Evolutionary conservation across 2,329 filamentous ascomycete genomes (phyloP).

Genomic region (Fusarium succisae): DNA sequence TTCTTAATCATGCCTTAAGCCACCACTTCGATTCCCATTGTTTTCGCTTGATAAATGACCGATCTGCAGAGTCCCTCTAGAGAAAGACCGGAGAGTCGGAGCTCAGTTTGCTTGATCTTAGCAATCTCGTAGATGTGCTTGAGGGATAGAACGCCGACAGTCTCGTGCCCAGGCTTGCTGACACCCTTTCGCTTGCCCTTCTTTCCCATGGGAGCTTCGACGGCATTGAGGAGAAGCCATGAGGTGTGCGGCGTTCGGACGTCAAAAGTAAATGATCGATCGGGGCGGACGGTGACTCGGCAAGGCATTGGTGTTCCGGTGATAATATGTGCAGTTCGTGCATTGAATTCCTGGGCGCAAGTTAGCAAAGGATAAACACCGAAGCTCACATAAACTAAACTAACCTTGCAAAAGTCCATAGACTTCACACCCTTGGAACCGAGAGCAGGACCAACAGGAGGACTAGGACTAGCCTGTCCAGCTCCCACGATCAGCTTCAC

Average conservation of each 20-base stretch:
- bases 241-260: slow-evolving; percentile 94
- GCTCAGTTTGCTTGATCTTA: slow-evolving; percentile 88
- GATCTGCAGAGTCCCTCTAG: slow-evolving; percentile 77
- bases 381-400: slow-evolving; percentile 15
- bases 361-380: slow-evolving; percentile 25
- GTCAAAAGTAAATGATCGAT: slow-evolving; percentile 93
- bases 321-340: slow-evolving; percentile 84
- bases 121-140: slow-evolving; percentile 99
- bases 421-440: slow-evolving; percentile 98
- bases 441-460: slow-evolving; percentile 93
- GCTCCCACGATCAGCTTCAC: slow-evolving; percentile 98
- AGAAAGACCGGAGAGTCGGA: slow-evolving; percentile 75
- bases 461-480: slow-evolving; percentile 92
- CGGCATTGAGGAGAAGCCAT: slow-evolving; percentile 85
- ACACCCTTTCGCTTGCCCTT: slow-evolving; percentile 85
- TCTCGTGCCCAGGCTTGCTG: slow-evolving; percentile 76
- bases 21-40: slow-evolving; percentile 77
- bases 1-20: slow-evolving; percentile 54
- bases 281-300: slow-evolving; percentile 89
- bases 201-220: slow-evolving; percentile 72
- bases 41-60: slow-evolving; percentile 78
- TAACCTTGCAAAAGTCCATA: slow-evolving; percentile 99
- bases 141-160: slow-evolving; percentile 84
- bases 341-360: slow-evolving; percentile 86
- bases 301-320: slow-evolving; percentile 88